Percentiles rank a stretch among this genome's conserved stretches.
Evolutionary conservation across 345 rosid genomes (phyloP).

Genomic region (Salix koriyanagi): DNA sequence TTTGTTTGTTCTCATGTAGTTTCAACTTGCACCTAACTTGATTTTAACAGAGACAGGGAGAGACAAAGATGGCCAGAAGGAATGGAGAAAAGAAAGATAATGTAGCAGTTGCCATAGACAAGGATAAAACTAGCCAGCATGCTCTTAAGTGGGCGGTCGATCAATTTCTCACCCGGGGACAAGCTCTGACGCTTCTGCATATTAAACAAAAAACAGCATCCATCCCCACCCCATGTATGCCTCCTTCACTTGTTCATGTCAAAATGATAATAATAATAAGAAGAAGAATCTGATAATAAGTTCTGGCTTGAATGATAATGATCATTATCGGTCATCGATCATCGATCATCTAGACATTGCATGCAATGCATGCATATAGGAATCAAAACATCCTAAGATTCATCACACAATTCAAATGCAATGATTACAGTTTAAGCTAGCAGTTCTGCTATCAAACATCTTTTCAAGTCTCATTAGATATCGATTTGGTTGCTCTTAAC

Average conservation of each 20-base stretch:
- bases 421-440: background rate
- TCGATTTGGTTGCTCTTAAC: background rate
- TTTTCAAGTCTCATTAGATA: background rate
- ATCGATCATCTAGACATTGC: background rate
- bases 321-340: background rate
- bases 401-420: background rate
- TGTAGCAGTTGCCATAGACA: slow-evolving; percentile 65
- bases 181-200: slow-evolving; percentile 63
- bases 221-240: slow-evolving; percentile 31
- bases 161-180: slow-evolving; percentile 53
- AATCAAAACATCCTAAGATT: background rate
- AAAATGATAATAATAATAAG: no score
- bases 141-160: slow-evolving; percentile 76
- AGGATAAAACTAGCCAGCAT: slow-evolving; percentile 69
- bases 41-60: background rate
- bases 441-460: background rate
- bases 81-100: slow-evolving; percentile 11
- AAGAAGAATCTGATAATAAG: no score
- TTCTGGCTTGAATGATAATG: background rate
- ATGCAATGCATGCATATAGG: background rate
- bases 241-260: background rate
- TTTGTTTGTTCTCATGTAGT: background rate
- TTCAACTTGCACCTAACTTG: background rate
- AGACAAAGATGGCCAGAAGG: slow-evolving; percentile 2
- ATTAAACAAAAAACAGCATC: slow-evolving; percentile 44